Conservation (phyloP, 108 stramenopile genomes). For the Nitzschia palea region DNA sequence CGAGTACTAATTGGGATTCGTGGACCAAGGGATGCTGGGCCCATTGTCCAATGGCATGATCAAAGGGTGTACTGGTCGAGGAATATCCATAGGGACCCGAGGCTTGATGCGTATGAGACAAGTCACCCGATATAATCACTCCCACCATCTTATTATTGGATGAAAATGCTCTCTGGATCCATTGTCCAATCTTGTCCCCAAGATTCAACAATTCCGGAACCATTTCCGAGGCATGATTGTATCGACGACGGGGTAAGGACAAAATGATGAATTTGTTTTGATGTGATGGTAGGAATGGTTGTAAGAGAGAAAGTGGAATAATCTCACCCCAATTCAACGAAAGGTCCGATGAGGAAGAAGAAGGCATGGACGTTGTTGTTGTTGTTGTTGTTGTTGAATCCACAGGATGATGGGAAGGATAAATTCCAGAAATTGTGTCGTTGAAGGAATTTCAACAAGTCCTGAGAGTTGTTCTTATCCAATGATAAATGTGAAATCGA, state of each 20-base stretch:
- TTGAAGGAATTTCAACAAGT: constrained; percentile 17
- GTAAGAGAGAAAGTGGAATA: constrained; percentile 35
- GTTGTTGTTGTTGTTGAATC: no score
- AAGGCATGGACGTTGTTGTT: no score
- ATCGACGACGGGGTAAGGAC: constrained; percentile 35
- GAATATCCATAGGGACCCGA: constrained; percentile 52
- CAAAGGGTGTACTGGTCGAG: constrained; percentile 25
- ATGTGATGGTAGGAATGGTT: not conserved
- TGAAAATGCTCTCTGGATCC: constrained; percentile 4
- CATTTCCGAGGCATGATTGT: constrained; percentile 30
- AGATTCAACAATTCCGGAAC: constrained; percentile 30
- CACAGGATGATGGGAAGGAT: constrained; percentile 25
- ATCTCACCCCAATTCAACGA: constrained; percentile 45
- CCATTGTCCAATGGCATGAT: constrained; percentile 38
- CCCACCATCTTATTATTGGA: constrained; percentile 13
- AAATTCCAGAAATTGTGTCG: constrained; percentile 22
- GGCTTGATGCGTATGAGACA: constrained; percentile 48
- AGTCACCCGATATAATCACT: constrained; percentile 38
- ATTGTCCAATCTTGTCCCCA: constrained; percentile 20
- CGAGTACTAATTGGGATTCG: constrained; percentile 12
- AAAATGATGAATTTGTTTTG: constrained; percentile 24
- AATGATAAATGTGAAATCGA: not conserved
- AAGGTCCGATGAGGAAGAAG: constrained; percentile 5
- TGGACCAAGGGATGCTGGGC: constrained; percentile 11
- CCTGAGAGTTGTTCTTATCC: not conserved